These are phyloP conservation scores for Ophidiomyces ophidiicola DNA, from an alignment of 2,329 filamentous ascomycete genomes.

Conservation along the genomic window DNA sequence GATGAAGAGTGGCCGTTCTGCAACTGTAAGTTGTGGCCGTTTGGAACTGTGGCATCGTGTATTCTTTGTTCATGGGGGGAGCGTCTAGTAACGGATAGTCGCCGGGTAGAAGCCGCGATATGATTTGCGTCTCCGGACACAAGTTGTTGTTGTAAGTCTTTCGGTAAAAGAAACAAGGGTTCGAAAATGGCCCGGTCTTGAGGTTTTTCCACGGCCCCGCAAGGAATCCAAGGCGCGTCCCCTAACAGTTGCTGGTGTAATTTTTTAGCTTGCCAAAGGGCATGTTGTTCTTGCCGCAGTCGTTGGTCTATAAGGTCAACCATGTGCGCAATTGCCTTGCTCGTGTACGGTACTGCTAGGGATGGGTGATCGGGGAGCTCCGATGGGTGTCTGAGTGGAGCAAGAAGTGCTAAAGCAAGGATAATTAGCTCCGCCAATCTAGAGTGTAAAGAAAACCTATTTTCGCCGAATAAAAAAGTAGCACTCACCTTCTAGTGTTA, in stretches of 20 bases:
- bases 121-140: neutral
- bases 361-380: conserved; percentile 49
- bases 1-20: neutral
- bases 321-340: conserved; percentile 47
- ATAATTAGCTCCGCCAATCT: neutral
- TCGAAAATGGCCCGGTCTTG: conserved; percentile 40
- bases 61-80: neutral
- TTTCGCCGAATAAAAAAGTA: neutral
- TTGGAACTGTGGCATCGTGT: neutral
- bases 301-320: conserved; percentile 44
- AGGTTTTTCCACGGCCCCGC: conserved; percentile 40
- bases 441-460: neutral
- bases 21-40: neutral
- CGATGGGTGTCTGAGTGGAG: conserved; percentile 50
- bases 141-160: conserved; percentile 15
- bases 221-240: conserved; percentile 48
- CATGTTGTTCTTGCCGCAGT: conserved; percentile 44
- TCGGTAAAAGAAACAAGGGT: conserved; percentile 17
- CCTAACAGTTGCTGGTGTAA: conserved; percentile 48
- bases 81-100: neutral
- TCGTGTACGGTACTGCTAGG: conserved; percentile 46
- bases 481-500: conserved; percentile 44
- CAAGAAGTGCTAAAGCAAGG: conserved; percentile 41
- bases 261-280: conserved; percentile 46
- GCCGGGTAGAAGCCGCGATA: neutral